These are phyloP conservation scores for Leersia perrieri DNA, from an alignment of 176 grass and related monocot species.

Conservation along the genomic window DNA sequence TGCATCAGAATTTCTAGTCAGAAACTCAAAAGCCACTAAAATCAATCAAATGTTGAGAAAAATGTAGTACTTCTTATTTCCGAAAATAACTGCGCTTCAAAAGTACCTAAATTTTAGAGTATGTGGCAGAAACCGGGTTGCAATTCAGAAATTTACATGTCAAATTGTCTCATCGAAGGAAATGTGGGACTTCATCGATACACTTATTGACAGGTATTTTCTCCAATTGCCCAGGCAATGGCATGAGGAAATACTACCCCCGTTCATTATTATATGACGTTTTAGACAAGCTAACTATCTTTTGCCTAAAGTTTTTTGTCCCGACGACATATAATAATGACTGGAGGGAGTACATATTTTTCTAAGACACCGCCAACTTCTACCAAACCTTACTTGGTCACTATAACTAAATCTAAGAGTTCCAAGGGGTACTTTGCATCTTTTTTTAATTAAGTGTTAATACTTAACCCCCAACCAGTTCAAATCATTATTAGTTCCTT, in stretches of 20 bases:
- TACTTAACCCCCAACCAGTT: background rate
- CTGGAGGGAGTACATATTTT: too few species aligned
- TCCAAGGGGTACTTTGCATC: background rate
- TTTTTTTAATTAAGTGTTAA: background rate
- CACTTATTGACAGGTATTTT: background rate
- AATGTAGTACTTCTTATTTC: background rate
- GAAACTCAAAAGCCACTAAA: slow-evolving; percentile 19
- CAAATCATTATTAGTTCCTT: slow-evolving; percentile 7
- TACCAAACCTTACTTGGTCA: background rate
- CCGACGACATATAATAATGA: too few species aligned
- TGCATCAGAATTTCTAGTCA: slow-evolving; percentile 43
- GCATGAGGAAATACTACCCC: too few species aligned
- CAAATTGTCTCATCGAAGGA: background rate
- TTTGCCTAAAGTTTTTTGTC: too few species aligned
- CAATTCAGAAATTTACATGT: background rate
- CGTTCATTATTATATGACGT: too few species aligned
- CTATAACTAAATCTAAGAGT: background rate
- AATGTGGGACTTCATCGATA: background rate
- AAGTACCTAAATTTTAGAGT: background rate
- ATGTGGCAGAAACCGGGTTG: background rate
- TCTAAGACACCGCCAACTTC: background rate
- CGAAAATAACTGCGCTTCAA: background rate
- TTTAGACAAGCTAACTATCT: too few species aligned
- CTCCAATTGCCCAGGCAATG: slow-evolving; percentile 6
- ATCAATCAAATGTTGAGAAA: background rate